These are phyloP conservation scores for Ambrosiella cleistominuta DNA, from an alignment of 2,329 filamentous ascomycete species.

Conservation along the genomic window DNA sequence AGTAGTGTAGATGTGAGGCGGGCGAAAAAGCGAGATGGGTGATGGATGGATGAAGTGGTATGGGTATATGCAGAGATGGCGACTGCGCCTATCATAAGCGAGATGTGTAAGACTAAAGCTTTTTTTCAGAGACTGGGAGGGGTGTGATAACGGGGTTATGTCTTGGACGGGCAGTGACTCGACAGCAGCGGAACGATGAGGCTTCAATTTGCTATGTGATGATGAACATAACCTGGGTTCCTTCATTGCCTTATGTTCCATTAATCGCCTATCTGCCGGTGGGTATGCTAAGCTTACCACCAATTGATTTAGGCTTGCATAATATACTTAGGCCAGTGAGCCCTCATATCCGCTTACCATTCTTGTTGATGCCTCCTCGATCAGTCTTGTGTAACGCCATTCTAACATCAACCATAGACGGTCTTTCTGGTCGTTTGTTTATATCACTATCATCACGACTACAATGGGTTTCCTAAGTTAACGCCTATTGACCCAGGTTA, in stretches of 20 bases:
- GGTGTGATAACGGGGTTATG: not conserved
- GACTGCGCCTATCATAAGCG: not conserved
- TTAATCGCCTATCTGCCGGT: no score
- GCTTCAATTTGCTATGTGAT: no score
- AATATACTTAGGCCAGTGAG: not conserved
- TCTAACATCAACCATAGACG: not conserved
- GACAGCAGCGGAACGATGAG: no score
- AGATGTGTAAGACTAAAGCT: not conserved
- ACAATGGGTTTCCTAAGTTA: no score
- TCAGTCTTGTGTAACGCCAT: not conserved
- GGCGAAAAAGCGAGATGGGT: not conserved
- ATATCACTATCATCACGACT: no score
- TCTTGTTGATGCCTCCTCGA: not conserved
- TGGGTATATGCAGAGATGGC: not conserved
- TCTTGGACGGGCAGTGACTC: no score
- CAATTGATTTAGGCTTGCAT: not conserved
- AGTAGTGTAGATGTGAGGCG: not conserved
- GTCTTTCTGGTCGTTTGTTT: no score
- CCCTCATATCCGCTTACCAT: not conserved
- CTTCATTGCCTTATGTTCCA: no score
- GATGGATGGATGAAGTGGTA: not conserved
- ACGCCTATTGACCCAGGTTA: no score
- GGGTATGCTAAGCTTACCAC: not conserved
- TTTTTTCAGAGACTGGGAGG: not conserved
- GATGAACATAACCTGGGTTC: no score